Evolutionary conservation across 1,139 yeast species (phyloP), one percentile per base, ranked within the genome.

Genomic region (Candida labiduridarum): DNA sequence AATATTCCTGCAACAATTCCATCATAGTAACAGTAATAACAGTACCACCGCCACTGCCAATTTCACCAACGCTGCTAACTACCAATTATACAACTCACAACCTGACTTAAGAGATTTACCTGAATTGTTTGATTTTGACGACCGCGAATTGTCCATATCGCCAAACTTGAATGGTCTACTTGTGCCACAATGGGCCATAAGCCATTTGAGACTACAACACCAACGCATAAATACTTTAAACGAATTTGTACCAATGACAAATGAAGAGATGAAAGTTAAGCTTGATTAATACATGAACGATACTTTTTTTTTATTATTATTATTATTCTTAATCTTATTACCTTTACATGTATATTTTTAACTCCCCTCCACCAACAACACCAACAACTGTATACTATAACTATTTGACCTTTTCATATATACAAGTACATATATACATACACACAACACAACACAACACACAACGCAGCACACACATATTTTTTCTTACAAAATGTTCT

Each of bases 111-210:
- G 71, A 52, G 68, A 68, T 35, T 66, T 78, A 59, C 83, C 83
- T 0, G 72, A 67, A 47, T 71, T 78, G 57, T 78, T 78, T 61
- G 82, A 78, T 62, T 78, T 78, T 58, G 78, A 76, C 60, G 78
- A 74, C 48, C 69, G 79, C 31, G 83, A 78, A 59, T 72, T 78
- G 56, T 69, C 75, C 43, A 72, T 72, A 47, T 66, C 65, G 34
- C 74, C 80, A 5, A 50, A 61, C 9, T 64, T 73, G 52, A 74
- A 76, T 58, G 48, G 55, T 39, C 58, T 56, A 39, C 66, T 78
- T 59, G 67, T 77, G 25, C 82, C 82, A 16, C 59, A 60, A 15
- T 74, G 72, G 71, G 79, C 79, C 11, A 52, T 58, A 45, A 53
- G 56, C 42, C 64, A 65, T 50, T 69, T 73, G 56, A 61, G 61